Percentiles rank a stretch among this genome's conserved stretches.
phyloP scores from a whole-genome alignment of 805 yeast genomes.

The Ogataea neopini region DNA sequence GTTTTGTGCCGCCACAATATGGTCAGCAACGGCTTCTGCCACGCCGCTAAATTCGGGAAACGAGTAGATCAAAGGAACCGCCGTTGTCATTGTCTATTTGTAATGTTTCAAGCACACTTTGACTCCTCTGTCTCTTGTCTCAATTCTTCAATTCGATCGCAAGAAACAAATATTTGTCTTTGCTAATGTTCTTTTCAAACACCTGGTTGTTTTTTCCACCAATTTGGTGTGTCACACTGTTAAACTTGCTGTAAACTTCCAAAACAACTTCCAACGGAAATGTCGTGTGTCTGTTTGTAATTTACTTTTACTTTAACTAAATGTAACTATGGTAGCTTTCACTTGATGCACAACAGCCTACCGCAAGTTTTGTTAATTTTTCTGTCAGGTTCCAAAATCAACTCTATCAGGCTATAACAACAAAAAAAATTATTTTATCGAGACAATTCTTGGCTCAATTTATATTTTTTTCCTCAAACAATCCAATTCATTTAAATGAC shows the following conservation, averaged over 20 bases:
- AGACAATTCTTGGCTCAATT: background rate
- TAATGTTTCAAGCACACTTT: background rate
- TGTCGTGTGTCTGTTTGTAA: background rate
- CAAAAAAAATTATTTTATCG: background rate
- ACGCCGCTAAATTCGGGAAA: slow-evolving; percentile 88
- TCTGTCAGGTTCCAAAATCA: slow-evolving; percentile 7
- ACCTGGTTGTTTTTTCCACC: background rate
- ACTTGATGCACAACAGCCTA: slow-evolving; percentile 5
- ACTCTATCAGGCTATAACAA: slow-evolving; percentile 1
- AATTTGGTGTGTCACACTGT: background rate
- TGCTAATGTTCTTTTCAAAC: background rate
- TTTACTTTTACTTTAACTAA: background rate
- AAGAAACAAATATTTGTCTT: background rate
- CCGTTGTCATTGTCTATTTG: slow-evolving; percentile 66
- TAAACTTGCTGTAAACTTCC: no score
- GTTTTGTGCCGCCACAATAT: slow-evolving; percentile 86
- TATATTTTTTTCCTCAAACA: background rate
- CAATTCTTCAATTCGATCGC: background rate
- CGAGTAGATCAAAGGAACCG: slow-evolving; percentile 91
- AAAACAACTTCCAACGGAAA: background rate
- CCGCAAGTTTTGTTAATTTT: slow-evolving; percentile 10
- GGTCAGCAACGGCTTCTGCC: slow-evolving; percentile 97
- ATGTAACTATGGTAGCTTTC: background rate
- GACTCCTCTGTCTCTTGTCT: background rate
- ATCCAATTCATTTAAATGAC: background rate